A percentile compares a stretch with the other conserved stretches of the same genome.
These are phyloP conservation scores for Schizosaccharomyces versatilis DNA, from an alignment of 1,139 yeast genomes.

Conservation along the genomic window DNA sequence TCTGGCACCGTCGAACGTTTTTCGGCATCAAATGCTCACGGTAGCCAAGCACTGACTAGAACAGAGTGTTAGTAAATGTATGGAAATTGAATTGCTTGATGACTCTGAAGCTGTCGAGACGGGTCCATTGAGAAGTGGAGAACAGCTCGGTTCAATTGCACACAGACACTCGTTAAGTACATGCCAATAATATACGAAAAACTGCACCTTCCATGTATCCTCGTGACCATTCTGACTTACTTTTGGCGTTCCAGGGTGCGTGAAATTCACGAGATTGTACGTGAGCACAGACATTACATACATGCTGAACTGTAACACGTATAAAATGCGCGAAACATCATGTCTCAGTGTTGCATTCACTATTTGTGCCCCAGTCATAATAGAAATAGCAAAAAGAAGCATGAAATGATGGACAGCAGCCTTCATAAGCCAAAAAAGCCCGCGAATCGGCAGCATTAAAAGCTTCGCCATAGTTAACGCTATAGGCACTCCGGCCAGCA, in stretches of 20 bases:
- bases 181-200: not conserved
- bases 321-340: too few species aligned
- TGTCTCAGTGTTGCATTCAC: too few species aligned
- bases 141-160: not conserved
- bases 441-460: too few species aligned
- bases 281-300: not conserved
- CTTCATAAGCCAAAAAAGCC: too few species aligned
- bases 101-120: not conserved
- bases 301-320: not conserved
- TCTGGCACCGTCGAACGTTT: conserved; percentile 17
- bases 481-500: too few species aligned
- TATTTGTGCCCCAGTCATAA: too few species aligned
- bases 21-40: too few species aligned
- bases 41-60: too few species aligned
- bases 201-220: too few species aligned
- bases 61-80: not conserved
- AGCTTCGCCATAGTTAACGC: too few species aligned
- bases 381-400: too few species aligned
- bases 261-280: not conserved
- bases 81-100: not conserved
- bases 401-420: too few species aligned
- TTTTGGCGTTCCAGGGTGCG: not conserved
- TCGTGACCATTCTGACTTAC: not conserved
- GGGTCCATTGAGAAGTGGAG: not conserved
- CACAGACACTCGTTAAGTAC: not conserved